A percentile compares a stretch with the other conserved stretches of the same genome.
phyloP scores from a whole-genome alignment of 257 asterid genomes.

The Phtheirospermum japonicum region DNA sequence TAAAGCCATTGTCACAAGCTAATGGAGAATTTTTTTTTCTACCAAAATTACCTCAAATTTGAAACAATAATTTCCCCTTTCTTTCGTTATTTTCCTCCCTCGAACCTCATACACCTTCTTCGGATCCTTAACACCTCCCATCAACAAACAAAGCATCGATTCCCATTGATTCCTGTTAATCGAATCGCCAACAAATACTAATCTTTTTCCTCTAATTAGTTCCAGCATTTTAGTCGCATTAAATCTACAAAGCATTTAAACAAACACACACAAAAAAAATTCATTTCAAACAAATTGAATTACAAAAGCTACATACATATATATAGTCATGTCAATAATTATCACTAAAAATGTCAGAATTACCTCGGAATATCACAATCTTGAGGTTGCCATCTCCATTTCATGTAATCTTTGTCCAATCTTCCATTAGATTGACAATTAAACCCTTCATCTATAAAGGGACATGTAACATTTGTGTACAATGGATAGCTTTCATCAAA shows the following conservation, averaged over 20 bases:
- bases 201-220: constrained; percentile 75
- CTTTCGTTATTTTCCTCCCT: constrained; percentile 79
- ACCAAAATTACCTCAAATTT: constrained; percentile 68
- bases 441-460: constrained; percentile 92
- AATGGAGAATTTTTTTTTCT: neutral
- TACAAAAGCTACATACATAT: neutral
- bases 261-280: neutral
- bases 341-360: neutral
- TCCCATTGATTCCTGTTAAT: constrained; percentile 94
- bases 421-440: constrained; percentile 77
- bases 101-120: constrained; percentile 77
- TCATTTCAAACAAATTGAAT: no score
- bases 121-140: constrained; percentile 71
- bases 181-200: constrained; percentile 92
- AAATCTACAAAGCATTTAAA: constrained; percentile 46
- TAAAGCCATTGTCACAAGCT: neutral
- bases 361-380: constrained; percentile 89
- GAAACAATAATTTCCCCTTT: constrained; percentile 74
- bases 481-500: constrained; percentile 72
- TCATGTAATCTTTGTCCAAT: constrained; percentile 63
- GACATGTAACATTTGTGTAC: constrained; percentile 66
- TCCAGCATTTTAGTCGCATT: constrained; percentile 81
- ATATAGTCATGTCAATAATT: neutral
- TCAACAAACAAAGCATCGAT: constrained; percentile 82
- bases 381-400: constrained; percentile 95